phyloP scores from a whole-genome alignment of 1,284 basidiomycete species.

The Schizophyllum amplum region DNA sequence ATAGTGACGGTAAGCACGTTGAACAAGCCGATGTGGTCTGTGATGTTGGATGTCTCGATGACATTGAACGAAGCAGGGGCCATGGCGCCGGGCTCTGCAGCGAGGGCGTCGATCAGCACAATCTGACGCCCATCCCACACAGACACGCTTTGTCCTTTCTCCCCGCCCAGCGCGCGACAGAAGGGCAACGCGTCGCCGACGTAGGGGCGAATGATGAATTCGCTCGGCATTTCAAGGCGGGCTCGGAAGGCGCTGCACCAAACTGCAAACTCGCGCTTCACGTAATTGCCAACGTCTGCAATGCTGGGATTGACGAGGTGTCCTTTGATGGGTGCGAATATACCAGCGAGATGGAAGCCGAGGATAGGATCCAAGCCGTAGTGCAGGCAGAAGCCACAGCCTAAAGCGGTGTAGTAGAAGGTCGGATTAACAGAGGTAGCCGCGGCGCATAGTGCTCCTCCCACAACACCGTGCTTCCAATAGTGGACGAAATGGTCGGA shows the following conservation, averaged over 20 bases:
- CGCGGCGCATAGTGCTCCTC: slow-evolving; percentile 15
- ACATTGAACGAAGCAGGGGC: slow-evolving; percentile 33
- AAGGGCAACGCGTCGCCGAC: slow-evolving; percentile 24
- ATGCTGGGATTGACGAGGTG: slow-evolving; percentile 14
- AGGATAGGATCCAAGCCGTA: slow-evolving; percentile 37
- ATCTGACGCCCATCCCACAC: slow-evolving; percentile 28
- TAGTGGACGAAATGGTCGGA: slow-evolving; percentile 23
- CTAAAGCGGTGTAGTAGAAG: slow-evolving; percentile 34
- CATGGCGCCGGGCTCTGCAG: neutral
- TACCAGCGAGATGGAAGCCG: slow-evolving; percentile 37
- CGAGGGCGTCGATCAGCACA: slow-evolving; percentile 25
- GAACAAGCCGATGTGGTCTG: slow-evolving; percentile 36
- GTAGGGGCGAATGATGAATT: slow-evolving; percentile 20
- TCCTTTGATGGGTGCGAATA: slow-evolving; percentile 18
- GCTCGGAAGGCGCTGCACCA: slow-evolving; percentile 27
- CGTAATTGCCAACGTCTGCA: slow-evolving; percentile 8
- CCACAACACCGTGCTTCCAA: slow-evolving; percentile 39
- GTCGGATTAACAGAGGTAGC: slow-evolving; percentile 37
- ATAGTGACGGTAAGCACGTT: slow-evolving; percentile 32
- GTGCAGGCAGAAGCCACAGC: slow-evolving; percentile 36
- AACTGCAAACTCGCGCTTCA: slow-evolving; percentile 23
- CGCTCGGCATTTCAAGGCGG: slow-evolving; percentile 4
- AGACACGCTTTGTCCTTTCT: slow-evolving; percentile 1
- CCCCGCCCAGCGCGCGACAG: slow-evolving; percentile 18
- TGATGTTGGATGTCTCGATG: slow-evolving; percentile 42